Percentiles rank a stretch among this genome's conserved stretches.
These are phyloP conservation scores for Colletotrichum noveboracense DNA, from an alignment of 2,329 filamentous ascomycete genomes.

Conservation along the genomic window DNA sequence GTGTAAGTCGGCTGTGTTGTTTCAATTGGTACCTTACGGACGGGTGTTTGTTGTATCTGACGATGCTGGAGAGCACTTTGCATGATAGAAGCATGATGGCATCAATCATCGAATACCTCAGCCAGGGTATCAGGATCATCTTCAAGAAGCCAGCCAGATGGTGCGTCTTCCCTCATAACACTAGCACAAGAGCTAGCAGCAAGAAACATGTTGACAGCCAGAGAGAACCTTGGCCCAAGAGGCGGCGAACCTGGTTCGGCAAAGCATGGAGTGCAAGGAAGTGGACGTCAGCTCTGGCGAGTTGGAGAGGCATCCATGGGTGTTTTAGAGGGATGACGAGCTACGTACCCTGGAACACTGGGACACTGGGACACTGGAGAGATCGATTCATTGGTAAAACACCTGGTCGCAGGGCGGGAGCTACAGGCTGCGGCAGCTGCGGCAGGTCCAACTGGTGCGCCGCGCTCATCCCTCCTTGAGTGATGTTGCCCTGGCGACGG, in stretches of 20 bases:
- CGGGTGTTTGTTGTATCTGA: background rate
- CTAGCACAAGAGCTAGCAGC: background rate
- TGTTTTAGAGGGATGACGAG: background rate
- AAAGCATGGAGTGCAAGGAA: background rate
- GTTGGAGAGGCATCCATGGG: no score
- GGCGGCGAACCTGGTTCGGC: background rate
- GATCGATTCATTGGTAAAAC: background rate
- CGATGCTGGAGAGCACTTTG: background rate
- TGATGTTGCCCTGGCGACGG: conserved; percentile 36
- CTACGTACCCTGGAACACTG: background rate
- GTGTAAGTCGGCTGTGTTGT: background rate
- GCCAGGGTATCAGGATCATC: background rate
- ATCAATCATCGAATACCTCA: background rate
- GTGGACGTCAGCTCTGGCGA: background rate
- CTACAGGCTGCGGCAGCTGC: background rate
- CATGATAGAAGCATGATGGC: background rate
- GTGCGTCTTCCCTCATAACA: background rate
- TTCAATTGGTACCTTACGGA: background rate
- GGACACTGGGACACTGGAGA: background rate
- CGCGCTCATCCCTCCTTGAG: background rate
- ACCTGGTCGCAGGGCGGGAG: background rate
- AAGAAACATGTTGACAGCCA: background rate
- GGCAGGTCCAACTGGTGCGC: background rate
- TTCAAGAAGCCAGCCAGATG: background rate
- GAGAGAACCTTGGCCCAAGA: conserved; percentile 1